Evolutionary conservation across 2,329 filamentous ascomycete genomes (phyloP).

Genomic region (Colletotrichum nymphaeae): DNA sequence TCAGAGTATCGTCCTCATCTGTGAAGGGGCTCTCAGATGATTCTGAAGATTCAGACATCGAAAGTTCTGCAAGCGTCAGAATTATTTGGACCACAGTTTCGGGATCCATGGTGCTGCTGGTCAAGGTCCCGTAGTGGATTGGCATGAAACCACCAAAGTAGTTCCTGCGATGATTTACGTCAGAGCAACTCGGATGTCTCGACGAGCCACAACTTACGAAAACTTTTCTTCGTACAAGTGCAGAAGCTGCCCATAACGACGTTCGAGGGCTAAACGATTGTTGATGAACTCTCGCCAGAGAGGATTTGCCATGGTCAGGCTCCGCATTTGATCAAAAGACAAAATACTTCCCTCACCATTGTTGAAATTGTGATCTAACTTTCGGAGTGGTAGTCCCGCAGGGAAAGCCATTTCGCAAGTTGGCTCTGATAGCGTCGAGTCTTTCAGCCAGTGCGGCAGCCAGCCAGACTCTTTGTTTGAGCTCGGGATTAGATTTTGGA

Average conservation of each 20-base stretch:
- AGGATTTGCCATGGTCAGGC: conserved; percentile 34
- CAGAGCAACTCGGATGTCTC: background rate
- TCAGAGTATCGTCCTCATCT: conserved; percentile 36
- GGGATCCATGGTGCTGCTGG: conserved; percentile 35
- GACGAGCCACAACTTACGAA: background rate
- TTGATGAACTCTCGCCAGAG: conserved; percentile 40
- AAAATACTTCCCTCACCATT: conserved; percentile 40
- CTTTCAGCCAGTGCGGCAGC: background rate
- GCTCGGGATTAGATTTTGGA: background rate
- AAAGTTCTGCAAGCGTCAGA: conserved; percentile 36
- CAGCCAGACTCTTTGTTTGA: background rate
- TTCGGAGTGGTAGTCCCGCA: conserved; percentile 10
- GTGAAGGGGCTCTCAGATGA: conserved; percentile 33
- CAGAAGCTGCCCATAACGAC: conserved; percentile 38
- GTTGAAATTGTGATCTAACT: conserved; percentile 40
- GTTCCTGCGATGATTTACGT: background rate
- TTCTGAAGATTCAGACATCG: conserved; percentile 31
- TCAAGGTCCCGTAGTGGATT: conserved; percentile 38
- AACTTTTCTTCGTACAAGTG: conserved; percentile 38
- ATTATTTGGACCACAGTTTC: conserved; percentile 38
- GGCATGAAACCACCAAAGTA: conserved; percentile 39
- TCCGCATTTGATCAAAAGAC: conserved; percentile 38
- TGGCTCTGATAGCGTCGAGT: background rate
- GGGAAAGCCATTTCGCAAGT: background rate
- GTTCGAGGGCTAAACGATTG: conserved; percentile 38